Conservation (phyloP, 2,329 filamentous ascomycete species). For the Hymenoscyphus albidus region DNA sequence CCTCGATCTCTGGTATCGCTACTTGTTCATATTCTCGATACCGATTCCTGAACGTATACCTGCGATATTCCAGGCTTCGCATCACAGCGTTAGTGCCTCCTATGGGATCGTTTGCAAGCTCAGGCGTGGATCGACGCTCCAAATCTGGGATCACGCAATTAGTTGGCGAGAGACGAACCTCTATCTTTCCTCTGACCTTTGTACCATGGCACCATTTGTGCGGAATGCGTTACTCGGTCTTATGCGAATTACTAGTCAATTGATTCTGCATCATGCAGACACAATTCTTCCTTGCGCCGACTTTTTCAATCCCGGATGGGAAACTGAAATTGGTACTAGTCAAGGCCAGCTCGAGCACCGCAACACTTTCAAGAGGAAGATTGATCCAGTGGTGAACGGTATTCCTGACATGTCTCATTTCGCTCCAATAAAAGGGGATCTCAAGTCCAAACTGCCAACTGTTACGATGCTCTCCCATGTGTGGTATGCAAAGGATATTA, state of each 20-base stretch:
- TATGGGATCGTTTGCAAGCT: constrained; percentile 61
- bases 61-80: constrained; percentile 59
- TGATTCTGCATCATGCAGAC: constrained; percentile 49
- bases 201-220: constrained; percentile 28
- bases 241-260: constrained; percentile 26
- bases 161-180: constrained; percentile 50
- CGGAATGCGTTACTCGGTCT: constrained; percentile 30
- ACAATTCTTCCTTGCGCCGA: constrained; percentile 54
- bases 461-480: constrained; percentile 64
- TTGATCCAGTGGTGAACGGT: constrained; percentile 63
- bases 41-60: constrained; percentile 43
- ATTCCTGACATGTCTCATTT: constrained; percentile 55
- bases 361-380: constrained; percentile 54
- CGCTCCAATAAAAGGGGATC: constrained; percentile 51
- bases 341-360: constrained; percentile 54
- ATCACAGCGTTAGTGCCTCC: constrained; percentile 57
- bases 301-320: constrained; percentile 63
- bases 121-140: constrained; percentile 54
- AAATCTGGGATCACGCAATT: constrained; percentile 63
- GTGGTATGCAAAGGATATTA: constrained; percentile 55
- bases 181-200: constrained; percentile 31
- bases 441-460: constrained; percentile 55
- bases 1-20: constrained; percentile 45
- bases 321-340: constrained; percentile 56
- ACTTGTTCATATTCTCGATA: constrained; percentile 45